A percentile compares a stretch with the other conserved stretches of the same genome.
These are phyloP conservation scores for Galerina sulciceps DNA, from an alignment of 768 basidiomycete species.

Conservation along the genomic window DNA sequence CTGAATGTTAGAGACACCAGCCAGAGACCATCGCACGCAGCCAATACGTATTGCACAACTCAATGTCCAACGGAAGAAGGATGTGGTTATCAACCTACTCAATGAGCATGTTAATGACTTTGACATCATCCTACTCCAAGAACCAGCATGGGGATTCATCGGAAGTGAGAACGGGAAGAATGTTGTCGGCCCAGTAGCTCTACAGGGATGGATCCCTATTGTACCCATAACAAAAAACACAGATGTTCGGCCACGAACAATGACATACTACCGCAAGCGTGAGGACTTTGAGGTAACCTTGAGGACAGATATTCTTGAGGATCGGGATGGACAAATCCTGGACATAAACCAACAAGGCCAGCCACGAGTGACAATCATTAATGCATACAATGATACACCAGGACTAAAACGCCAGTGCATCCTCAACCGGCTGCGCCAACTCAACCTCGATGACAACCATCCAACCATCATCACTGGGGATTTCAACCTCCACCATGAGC, in stretches of 20 bases:
- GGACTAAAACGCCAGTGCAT: background rate
- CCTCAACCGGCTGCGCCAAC: slow-evolving; percentile 4
- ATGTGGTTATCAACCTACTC: slow-evolving; percentile 11
- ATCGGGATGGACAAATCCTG: slow-evolving; percentile 26
- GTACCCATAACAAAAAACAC: slow-evolving; percentile 7
- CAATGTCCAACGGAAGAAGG: slow-evolving; percentile 20
- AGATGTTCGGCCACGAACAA: slow-evolving; percentile 12
- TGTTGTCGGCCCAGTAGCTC: too few species aligned
- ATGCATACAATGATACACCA: slow-evolving; percentile 28
- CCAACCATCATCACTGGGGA: slow-evolving; percentile 24
- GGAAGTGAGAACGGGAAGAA: too few species aligned
- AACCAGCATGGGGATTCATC: too few species aligned
- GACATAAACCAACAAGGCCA: slow-evolving; percentile 22
- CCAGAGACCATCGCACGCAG: background rate
- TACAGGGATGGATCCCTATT: too few species aligned
- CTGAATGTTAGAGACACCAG: background rate
- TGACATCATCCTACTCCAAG: slow-evolving; percentile 27
- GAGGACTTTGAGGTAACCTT: slow-evolving; percentile 26
- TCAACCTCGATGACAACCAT: slow-evolving; percentile 1
- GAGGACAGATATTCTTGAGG: slow-evolving; percentile 21
- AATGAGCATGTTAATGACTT: slow-evolving; percentile 18
- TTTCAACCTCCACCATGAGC: slow-evolving; percentile 26
- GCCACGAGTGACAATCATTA: slow-evolving; percentile 19
- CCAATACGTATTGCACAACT: slow-evolving; percentile 20
- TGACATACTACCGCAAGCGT: slow-evolving; percentile 20